A percentile compares a stretch with the other conserved stretches of the same genome.
phyloP scores from a whole-genome alignment of 2,329 filamentous ascomycete genomes.

The Sclerotinia nivalis region DNA sequence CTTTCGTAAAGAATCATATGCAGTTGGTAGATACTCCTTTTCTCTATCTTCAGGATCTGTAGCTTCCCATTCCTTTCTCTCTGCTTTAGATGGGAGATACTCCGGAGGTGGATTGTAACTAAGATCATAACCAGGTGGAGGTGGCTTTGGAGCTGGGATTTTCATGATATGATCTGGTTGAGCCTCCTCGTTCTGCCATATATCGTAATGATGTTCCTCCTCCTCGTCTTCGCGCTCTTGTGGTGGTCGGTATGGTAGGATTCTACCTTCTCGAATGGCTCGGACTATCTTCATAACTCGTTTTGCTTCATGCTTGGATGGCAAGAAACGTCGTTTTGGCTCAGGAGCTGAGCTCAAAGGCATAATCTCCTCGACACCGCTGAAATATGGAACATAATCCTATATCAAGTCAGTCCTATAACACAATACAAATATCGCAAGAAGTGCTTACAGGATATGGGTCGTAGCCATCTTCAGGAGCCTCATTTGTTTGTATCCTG shows the following conservation, averaged over 20 bases:
- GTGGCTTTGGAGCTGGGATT: conserved; percentile 87
- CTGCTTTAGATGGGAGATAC: conserved; percentile 83
- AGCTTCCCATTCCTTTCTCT: conserved; percentile 82
- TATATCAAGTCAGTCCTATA: conserved; percentile 41
- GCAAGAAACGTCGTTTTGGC: conserved; percentile 91
- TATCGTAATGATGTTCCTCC: conserved; percentile 72
- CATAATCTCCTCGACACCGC: conserved; percentile 87
- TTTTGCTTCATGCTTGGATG: conserved; percentile 96
- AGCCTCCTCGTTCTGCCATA: conserved; percentile 91
- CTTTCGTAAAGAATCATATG: conserved; percentile 81
- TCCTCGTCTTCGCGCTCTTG: conserved; percentile 71
- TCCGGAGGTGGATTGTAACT: conserved; percentile 96
- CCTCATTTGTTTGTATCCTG: conserved; percentile 84
- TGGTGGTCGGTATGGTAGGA: conserved; percentile 82
- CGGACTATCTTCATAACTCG: conserved; percentile 96
- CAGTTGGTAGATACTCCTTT: conserved; percentile 80
- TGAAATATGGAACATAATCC: conserved; percentile 93
- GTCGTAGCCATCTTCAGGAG: conserved; percentile 85
- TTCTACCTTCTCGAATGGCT: conserved; percentile 90
- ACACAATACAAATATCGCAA: background rate
- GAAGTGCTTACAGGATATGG: conserved; percentile 71
- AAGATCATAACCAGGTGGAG: conserved; percentile 90
- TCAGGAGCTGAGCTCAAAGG: conserved; percentile 92
- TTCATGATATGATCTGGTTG: conserved; percentile 88
- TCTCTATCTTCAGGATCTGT: conserved; percentile 88